Base-by-base conservation (phyloP, 1,284 basidiomycete genomes). In the Phlebopus sp. region DNA sequence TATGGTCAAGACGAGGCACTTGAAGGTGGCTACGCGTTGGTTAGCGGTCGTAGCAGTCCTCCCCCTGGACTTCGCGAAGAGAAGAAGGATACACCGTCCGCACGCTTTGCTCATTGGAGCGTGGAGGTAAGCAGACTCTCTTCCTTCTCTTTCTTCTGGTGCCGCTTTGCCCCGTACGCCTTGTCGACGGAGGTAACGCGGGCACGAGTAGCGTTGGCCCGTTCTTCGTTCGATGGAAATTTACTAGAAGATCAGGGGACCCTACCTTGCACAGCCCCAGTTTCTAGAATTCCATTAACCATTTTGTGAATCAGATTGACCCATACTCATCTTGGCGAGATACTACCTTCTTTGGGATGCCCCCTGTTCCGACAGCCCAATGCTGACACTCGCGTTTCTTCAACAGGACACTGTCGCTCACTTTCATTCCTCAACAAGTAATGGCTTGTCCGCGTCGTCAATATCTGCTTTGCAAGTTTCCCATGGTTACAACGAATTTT, bases 401-500 rank as follows among this genome's bases (percentile, higher is more conserved):
- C 4, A 34, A 14, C 39, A 90, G 86, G 82, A 86, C 47, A 85
- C 85, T 10, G 69, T 90, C 1, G 69, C 76, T 5, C 76, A 88
- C 59, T 85, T 84, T 55, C 73, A 76, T 18, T 86, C 90, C 1
- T 82, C 84, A 3, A 60, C 75, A 5, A 70, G 73, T 0, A 65
- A 70, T 25, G 93, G 93, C 13, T 74, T 97, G 2, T 64, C 82
- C 0, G 72, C 78, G 14, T 68, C 78, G n/a, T 74, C 81, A 36
- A 77, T 96, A 17, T 72, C 82, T 1, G 71, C 76, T n/a, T 75
- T 95, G 17, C 78, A 86, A 29, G 76, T 77, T 23, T 74, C 74
- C 4, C 81, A 91, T 55, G 93, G 93, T 2, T 92, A 92, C 64
- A 98, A 98, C 70, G 95, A 98, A 68, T 97, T 98, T 62, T 81